Conservation (phyloP, 2,329 filamentous ascomycete genomes). For the Trichoderma sp. region DNA sequence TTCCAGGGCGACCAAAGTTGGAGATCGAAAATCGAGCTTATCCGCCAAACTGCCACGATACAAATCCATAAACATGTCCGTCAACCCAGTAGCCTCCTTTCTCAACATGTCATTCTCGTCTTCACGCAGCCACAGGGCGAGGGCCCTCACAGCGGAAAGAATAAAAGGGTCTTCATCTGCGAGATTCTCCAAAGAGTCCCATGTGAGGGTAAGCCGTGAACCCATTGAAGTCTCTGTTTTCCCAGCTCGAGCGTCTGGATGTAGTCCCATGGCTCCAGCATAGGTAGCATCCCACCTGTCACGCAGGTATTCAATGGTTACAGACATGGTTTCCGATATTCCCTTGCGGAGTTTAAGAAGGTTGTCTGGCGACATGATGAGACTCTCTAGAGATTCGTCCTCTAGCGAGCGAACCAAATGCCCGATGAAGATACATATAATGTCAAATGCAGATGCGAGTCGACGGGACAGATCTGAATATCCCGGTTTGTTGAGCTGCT, state of each 20-base stretch:
- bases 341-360: conserved; percentile 64
- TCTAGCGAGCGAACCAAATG: conserved; percentile 60
- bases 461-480: conserved; percentile 58
- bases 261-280: conserved; percentile 64
- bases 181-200: conserved; percentile 59
- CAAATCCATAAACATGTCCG: conserved; percentile 66
- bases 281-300: conserved; percentile 71
- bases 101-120: conserved; percentile 65
- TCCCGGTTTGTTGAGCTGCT: conserved; percentile 57
- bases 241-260: conserved; percentile 57
- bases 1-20: conserved; percentile 63
- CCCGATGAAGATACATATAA: conserved; percentile 64
- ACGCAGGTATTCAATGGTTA: conserved; percentile 67
- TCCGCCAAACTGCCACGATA: conserved; percentile 50
- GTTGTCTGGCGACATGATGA: conserved; percentile 59
- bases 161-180: conserved; percentile 61
- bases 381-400: conserved; percentile 46
- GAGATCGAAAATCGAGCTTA: conserved; percentile 58
- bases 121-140: conserved; percentile 71
- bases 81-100: conserved; percentile 60
- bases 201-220: conserved; percentile 55
- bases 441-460: conserved; percentile 64
- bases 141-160: conserved; percentile 58
- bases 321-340: conserved; percentile 65
- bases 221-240: conserved; percentile 51